phyloP scores from a whole-genome alignment of 2,329 filamentous ascomycete species.

The Fusarium sp. region DNA sequence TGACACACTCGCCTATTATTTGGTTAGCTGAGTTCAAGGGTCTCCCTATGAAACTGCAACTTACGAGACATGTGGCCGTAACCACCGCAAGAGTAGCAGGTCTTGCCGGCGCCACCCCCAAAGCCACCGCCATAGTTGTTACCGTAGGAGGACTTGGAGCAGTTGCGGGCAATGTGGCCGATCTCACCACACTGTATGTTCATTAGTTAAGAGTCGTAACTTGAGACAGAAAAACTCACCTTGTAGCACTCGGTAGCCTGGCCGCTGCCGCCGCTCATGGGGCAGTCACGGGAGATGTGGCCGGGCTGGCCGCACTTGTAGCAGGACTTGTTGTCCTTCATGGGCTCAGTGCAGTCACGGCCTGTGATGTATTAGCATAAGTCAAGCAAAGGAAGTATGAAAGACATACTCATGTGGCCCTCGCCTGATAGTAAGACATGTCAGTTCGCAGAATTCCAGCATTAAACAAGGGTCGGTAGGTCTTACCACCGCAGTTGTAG shows the following conservation, averaged over 20 bases:
- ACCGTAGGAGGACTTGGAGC: slow-evolving; percentile 73
- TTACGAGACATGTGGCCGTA: slow-evolving; percentile 94
- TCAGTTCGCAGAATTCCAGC: slow-evolving; percentile 39
- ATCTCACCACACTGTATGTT: slow-evolving; percentile 81
- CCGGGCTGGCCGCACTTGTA: slow-evolving; percentile 85
- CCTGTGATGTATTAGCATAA: slow-evolving; percentile 59
- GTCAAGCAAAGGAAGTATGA: not conserved
- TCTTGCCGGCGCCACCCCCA: slow-evolving; percentile 75
- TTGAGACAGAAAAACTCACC: slow-evolving; percentile 51
- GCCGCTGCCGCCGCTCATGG: slow-evolving; percentile 62
- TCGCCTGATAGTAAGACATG: slow-evolving; percentile 56
- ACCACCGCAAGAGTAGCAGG: slow-evolving; percentile 98
- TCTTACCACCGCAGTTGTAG: slow-evolving; percentile 84
- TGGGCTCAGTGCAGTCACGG: slow-evolving; percentile 90
- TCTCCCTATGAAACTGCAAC: slow-evolving; percentile 48
- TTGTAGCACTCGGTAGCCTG: slow-evolving; percentile 89
- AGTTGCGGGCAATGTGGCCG: slow-evolving; percentile 96
- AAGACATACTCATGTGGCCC: slow-evolving; percentile 82
- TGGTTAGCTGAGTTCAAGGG: slow-evolving; percentile 33
- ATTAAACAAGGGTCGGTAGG: not conserved
- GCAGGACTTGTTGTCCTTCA: slow-evolving; percentile 86
- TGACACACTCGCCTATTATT: slow-evolving; percentile 84
- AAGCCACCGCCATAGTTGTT: slow-evolving; percentile 63
- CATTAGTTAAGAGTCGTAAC: slow-evolving; percentile 17
- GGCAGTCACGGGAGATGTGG: slow-evolving; percentile 93